Base-by-base conservation (phyloP, 2,329 filamentous ascomycete species). In the Penicillium brasilianum region DNA sequence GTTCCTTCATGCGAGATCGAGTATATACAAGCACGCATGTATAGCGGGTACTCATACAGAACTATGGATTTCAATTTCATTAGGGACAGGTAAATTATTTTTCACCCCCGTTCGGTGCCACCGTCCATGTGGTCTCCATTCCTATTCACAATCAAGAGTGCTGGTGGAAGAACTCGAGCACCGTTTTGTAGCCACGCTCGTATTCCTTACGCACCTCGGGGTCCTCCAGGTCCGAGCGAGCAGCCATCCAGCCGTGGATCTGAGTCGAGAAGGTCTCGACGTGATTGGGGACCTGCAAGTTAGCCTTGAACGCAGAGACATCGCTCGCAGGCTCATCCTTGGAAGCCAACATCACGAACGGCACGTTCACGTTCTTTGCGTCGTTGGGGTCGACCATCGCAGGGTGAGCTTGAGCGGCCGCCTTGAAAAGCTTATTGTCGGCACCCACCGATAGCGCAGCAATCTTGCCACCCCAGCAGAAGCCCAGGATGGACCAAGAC, bases 401-500 rank as follows among this genome's bases (percentile, higher is more conserved):
- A 6, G 86, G 86, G 71, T 87, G 85, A 64, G 78, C 81, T 28
- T 84, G 78, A 10, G 81, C 85, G 3, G 82, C 85, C 16, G 81
- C 84, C 75, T 85, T 87, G 80, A 87, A 88, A 14, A 74, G 73
- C 54, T 66, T 70, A 22, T 83, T 84, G 46, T 79, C 81, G 59
- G 81, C 69, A 57, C 81, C 78, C 4, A 82, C 80, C n/a, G 80
- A 77, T 34, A 87, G 76, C 59, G 83, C 83, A 51, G 84, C 81
- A 65, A 88, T 85, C 81, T 87, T 77, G 20, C 81, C 82, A 48
- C 83, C 83, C 84, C 84, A 87, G 80, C 86, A 88, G 80, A 80
- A 87, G 14, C 86, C 86, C 28, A 88, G 72, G 48, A 88, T 80
- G 2, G 82, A 86, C 85, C 85, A 88, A 55, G 79, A 78, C 68